Evolutionary conservation across 2,329 filamentous ascomycete species (phyloP), one percentile per base, ranked within the genome.

Genomic region (Albifimbria verrucaria): DNA sequence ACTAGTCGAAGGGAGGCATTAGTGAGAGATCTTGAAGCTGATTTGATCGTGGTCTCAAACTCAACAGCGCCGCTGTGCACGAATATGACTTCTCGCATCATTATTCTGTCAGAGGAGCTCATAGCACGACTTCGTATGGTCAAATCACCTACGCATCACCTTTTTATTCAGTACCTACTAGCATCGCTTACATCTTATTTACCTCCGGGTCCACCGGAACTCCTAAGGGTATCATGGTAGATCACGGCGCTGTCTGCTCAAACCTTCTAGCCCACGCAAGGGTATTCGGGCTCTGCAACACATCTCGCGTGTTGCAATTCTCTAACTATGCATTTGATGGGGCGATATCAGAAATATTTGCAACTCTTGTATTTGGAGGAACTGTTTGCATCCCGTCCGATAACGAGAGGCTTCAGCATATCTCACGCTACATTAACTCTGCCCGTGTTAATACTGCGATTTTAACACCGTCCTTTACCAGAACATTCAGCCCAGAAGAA

Each of bases 181-280:
- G 60, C 10, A 51, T 54, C 6, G 58, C 55, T 1, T 65, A 63
- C 32, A 51, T 64, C 2, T 32, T 65, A 0, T 65, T 65, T 22
- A 65, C 62, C 0, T 63, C 61, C 3, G 63, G 62, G 9, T 57
- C 55, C 6, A 65, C 62, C 1, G 63, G 62, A 7, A 55, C 45
- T 6, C 61, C 63, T 1, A 65, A 65, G 28, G 61, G 60, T 3
- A 49, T 64, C 3, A 50, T 62, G 4, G 53, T 63, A 20, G 57
- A 60, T 26, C 62, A 65, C 32, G 10, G 15, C 4, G n/a, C 51
- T 49, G 3, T 56, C 54, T 4, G 23, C 55, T 12, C 24, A 17
- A 52, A 0, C 36, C 52, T 1, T 53, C 52, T 11, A 28, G 50
- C 1, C 55, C 9, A 9, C 54, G 55, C 32, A 20, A 24, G 50